Percentiles rank a stretch among this genome's conserved stretches.
Conservation (phyloP, 108 stramenopile species). For the Mayamaea pseudoterrestris region DNA sequence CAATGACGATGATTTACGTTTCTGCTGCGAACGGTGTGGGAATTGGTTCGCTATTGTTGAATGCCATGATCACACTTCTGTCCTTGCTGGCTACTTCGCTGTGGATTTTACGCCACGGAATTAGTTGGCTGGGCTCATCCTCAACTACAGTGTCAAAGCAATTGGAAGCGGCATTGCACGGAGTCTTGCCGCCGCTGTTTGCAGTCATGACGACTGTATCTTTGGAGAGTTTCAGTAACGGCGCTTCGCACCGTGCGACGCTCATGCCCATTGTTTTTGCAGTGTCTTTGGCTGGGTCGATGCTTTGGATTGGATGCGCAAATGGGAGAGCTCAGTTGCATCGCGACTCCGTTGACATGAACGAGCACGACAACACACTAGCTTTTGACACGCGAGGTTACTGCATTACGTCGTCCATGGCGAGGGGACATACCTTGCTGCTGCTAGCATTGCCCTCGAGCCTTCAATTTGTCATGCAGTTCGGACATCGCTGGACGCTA, state of each 20-base stretch:
- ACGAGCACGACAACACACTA: background rate
- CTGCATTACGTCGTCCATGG: slow-evolving; percentile 19
- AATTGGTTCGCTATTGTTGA: too few species aligned
- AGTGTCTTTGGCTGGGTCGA: background rate
- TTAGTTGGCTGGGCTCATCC: too few species aligned
- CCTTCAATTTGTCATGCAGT: slow-evolving; percentile 42
- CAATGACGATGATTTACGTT: too few species aligned
- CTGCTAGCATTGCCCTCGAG: slow-evolving; percentile 38
- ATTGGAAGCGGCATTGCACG: background rate
- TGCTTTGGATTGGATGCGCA: background rate
- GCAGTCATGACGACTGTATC: background rate
- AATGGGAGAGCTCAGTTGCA: background rate
- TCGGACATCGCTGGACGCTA: too few species aligned
- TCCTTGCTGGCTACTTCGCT: too few species aligned
- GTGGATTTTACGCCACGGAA: too few species aligned
- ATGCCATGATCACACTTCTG: too few species aligned
- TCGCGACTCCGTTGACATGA: background rate
- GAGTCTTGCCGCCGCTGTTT: background rate
- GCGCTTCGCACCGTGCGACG: background rate
- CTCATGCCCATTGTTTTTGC: background rate
- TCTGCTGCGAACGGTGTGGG: too few species aligned
- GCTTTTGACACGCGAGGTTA: slow-evolving; percentile 3
- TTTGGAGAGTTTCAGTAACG: background rate
- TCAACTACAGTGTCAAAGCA: background rate
- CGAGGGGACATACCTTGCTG: slow-evolving; percentile 31